Percentiles rank a stretch among this genome's conserved stretches.
phyloP scores from a whole-genome alignment of 1,139 yeast genomes.

The Blastobotrys capitulatus region DNA sequence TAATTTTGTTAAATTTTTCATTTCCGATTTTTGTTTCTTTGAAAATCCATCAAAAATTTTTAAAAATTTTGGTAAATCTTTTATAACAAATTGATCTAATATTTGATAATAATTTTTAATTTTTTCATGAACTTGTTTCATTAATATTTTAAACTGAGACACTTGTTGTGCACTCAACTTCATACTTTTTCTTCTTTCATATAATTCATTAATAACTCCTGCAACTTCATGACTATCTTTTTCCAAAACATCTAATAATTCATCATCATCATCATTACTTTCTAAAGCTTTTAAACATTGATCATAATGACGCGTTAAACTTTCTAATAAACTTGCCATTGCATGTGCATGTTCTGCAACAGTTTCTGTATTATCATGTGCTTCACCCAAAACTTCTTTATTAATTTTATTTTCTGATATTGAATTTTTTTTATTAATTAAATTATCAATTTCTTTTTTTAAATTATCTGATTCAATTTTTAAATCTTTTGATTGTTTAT shows the following conservation, averaged over 20 bases:
- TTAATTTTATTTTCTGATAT: slow-evolving; percentile 2
- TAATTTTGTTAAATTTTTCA: slow-evolving; percentile 25
- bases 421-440: slow-evolving; percentile 17
- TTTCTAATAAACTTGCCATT: slow-evolving; percentile 61
- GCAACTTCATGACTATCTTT: slow-evolving; percentile 39
- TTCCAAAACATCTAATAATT: slow-evolving; percentile 31
- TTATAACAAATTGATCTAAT: slow-evolving; percentile 25
- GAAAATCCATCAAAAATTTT: slow-evolving; percentile 17
- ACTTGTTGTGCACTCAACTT: slow-evolving; percentile 23
- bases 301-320: slow-evolving; percentile 77
- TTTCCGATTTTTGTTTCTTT: slow-evolving; percentile 17
- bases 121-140: slow-evolving; percentile 19
- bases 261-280: slow-evolving; percentile 19
- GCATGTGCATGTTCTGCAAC: slow-evolving; percentile 52
- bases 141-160: slow-evolving; percentile 18
- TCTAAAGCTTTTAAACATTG: slow-evolving; percentile 48
- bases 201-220: slow-evolving; percentile 32
- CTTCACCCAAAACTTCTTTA: slow-evolving; percentile 20
- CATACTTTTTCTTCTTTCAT: slow-evolving; percentile 27
- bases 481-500: slow-evolving; percentile 17
- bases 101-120: slow-evolving; percentile 19
- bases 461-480: slow-evolving; percentile 36
- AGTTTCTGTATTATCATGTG: slow-evolving; percentile 24
- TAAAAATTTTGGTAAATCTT: slow-evolving; percentile 19
- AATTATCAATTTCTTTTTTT: slow-evolving; percentile 29